These are phyloP conservation scores for Didymella keratinophila DNA, from an alignment of 2,329 filamentous ascomycete genomes.

Conservation along the genomic window DNA sequence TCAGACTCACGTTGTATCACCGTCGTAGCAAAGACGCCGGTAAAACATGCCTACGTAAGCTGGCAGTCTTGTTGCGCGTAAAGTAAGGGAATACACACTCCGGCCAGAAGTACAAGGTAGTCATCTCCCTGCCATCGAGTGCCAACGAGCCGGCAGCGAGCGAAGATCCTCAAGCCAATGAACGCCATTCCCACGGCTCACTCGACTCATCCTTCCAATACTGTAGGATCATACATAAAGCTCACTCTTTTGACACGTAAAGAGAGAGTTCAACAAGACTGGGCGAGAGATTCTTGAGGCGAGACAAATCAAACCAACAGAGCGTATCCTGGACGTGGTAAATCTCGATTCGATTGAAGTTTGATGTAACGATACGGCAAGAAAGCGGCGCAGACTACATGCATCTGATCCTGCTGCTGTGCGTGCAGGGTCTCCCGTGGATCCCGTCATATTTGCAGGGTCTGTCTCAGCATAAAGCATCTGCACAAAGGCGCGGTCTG, in stretches of 20 bases:
- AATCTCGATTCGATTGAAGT: too few species aligned
- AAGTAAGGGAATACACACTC: not conserved
- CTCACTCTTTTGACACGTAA: not conserved
- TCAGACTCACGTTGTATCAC: not conserved
- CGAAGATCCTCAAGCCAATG: not conserved
- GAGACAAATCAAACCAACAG: not conserved
- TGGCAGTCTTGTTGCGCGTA: not conserved
- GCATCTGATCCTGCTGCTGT: too few species aligned
- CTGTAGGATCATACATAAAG: not conserved
- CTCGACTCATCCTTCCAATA: not conserved
- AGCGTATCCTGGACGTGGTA: too few species aligned
- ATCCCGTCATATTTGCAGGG: too few species aligned
- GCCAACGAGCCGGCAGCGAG: not conserved
- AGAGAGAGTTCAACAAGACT: too few species aligned
- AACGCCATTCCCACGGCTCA: not conserved
- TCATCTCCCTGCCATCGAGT: not conserved
- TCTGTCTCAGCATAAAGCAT: too few species aligned
- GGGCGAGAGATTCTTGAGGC: too few species aligned
- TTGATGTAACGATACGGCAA: too few species aligned
- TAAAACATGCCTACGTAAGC: not conserved
- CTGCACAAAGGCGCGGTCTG: too few species aligned
- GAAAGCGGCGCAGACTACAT: too few species aligned
- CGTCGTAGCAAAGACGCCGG: not conserved
- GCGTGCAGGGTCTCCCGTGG: too few species aligned
- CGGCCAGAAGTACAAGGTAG: not conserved